Evolutionary conservation across 345 rosid species (phyloP), one percentile per base, ranked within the genome.

Genomic region (Gynandropsis gynandra): DNA sequence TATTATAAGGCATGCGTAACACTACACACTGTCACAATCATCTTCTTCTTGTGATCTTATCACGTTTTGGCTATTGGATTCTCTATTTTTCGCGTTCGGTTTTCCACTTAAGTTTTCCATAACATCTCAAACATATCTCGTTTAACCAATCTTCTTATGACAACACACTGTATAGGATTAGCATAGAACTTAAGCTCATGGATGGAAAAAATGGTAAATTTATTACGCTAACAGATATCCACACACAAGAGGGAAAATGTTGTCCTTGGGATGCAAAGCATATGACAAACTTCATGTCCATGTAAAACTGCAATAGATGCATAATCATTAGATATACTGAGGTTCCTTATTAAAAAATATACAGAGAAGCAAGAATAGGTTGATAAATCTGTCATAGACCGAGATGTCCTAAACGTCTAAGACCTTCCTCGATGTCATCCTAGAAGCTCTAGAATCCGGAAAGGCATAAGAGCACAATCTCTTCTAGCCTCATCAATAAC

Each of bases 231-330:
- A n/a, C n/a, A n/a, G n/a, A n/a, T n/a, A n/a, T n/a, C n/a, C n/a
- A n/a, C n/a, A n/a, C n/a, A n/a, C n/a, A n/a, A 34, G 8, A 34
- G 7, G 38, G 10, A 34, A 10, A 34, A 5, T 83, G 88, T 16
- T 95, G 97, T 24, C 99, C 95, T 83, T 85, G 97, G 59, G 90
- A 80, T 61, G n/a, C n/a, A n/a, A n/a, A n/a, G n/a, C n/a, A n/a
- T n/a, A n/a, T n/a, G n/a, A n/a, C n/a, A n/a, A n/a, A n/a, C n/a
- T n/a, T n/a, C n/a, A n/a, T n/a, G n/a, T n/a, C n/a, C n/a, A n/a
- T n/a, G n/a, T n/a, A n/a, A n/a, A n/a, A n/a, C n/a, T n/a, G n/a
- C n/a, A n/a, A n/a, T n/a, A n/a, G n/a, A n/a, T n/a, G n/a, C n/a
- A n/a, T n/a, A n/a, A n/a, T n/a, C n/a, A n/a, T n/a, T n/a, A n/a